Percentiles rank a stretch among this genome's conserved stretches.
phyloP scores from a whole-genome alignment of 192 early-diverging fungal species.

The Chytriomyces sp. region DNA sequence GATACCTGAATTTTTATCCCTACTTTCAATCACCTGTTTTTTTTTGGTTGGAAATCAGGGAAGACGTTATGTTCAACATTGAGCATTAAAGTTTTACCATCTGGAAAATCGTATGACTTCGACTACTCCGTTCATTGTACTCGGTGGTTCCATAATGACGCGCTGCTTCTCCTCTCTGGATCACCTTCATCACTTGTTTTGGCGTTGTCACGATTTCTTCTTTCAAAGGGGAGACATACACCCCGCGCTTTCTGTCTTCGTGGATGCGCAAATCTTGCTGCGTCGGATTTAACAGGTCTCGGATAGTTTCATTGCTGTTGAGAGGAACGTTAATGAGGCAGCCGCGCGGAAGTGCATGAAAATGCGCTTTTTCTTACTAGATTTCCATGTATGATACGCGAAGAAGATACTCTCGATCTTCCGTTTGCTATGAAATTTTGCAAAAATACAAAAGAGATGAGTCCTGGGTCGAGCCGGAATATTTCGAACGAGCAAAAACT shows the following conservation, averaged over 20 bases:
- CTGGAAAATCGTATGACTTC: conserved; percentile 93
- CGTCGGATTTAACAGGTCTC: conserved; percentile 81
- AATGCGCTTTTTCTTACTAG: conserved; percentile 49
- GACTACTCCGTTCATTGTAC: conserved; percentile 85
- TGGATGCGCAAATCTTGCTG: conserved; percentile 80
- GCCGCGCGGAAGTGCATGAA: background rate
- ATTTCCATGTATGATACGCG: conserved; percentile 94
- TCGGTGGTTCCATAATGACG: conserved; percentile 85
- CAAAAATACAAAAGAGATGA: background rate
- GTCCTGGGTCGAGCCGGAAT: background rate
- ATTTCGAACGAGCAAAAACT: background rate
- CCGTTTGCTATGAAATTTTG: conserved; percentile 45
- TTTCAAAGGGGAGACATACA: conserved; percentile 73
- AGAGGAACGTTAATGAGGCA: background rate
- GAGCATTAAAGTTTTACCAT: conserved; percentile 52
- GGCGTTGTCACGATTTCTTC: conserved; percentile 77
- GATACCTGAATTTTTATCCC: conserved; percentile 48
- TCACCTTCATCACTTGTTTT: conserved; percentile 74
- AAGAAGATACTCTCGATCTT: conserved; percentile 78
- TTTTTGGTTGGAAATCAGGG: background rate
- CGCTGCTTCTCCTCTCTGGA: conserved; percentile 77
- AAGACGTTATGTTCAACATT: conserved; percentile 5
- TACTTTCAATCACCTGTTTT: conserved; percentile 51
- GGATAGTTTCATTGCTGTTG: conserved; percentile 77
- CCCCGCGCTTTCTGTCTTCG: conserved; percentile 73